Base-by-base conservation (phyloP, 306 rosid genomes). In the Acacia crassicarpa region DNA sequence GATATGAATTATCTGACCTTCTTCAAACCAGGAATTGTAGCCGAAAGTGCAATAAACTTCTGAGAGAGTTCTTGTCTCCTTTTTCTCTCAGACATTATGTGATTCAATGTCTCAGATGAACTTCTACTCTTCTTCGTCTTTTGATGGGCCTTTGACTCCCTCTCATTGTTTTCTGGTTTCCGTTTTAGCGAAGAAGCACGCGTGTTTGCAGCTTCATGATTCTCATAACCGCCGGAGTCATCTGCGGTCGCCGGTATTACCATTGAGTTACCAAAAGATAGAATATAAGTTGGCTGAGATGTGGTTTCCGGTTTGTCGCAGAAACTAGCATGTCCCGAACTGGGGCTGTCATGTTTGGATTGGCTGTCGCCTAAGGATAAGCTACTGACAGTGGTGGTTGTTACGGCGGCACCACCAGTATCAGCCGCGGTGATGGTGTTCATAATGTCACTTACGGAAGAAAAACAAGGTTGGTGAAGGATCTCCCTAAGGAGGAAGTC, bases 11-110 rank as follows among this genome's bases (percentile, higher is more conserved):
- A 48, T 35, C 74, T 48, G 48, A 83, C 86, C 86, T 83, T 83
- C 83, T 83, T 83, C 33, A 83, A 65, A 23, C 83, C 86, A 49
- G 86, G 83, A 23, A 83, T 72, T 23, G 79, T 83, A 11, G 86
- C 86, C 20, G 86, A 78, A 51, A 83, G 83, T 49, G 75, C 86
- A 8, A 77, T 83, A 56, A 78, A 83, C 59, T 81, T 83, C 63
- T 83, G 76, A 2, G 79, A 78, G 1, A 83, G 63, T 78, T 83
- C 76, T 20, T 82, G 32, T 72, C 86, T 78, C 62, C 86, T 63
- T 51, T 78, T 83, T 72, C 86, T 78, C 83, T 83, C 83, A 1
- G 86, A 72, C 76, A 78, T 51, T 20, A 78, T 78, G 49, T 83
- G 86, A 12, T 72, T 80, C 0, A 72, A 11, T 30, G 83, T 49